A percentile compares a stretch with the other conserved stretches of the same genome.
Conservation (phyloP, 2,329 filamentous ascomycete species). For the Talaromyces sp. region DNA sequence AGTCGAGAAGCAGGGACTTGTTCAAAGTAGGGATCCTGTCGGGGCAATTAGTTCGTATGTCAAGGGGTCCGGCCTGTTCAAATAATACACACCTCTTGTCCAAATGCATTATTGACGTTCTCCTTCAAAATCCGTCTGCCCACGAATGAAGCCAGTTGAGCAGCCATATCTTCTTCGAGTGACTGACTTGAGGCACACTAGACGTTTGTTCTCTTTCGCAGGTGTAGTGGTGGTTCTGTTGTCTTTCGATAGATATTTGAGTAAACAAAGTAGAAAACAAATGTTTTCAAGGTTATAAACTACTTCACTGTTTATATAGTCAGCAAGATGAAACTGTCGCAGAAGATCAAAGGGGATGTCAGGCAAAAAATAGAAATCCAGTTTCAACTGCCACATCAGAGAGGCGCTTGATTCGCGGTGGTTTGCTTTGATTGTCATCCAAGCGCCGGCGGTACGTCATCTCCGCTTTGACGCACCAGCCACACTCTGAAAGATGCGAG, state of each 20-base stretch:
- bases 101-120: slow-evolving; percentile 43
- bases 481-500: neutral
- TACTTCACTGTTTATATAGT: neutral
- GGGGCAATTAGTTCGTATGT: neutral
- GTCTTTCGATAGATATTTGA: neutral
- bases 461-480: slow-evolving; percentile 3
- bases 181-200: neutral
- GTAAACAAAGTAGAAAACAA: neutral
- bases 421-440: neutral
- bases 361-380: slow-evolving; percentile 5
- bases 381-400: slow-evolving; percentile 9
- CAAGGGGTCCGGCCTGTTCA: neutral
- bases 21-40: slow-evolving; percentile 87
- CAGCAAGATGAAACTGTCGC: neutral
- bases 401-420: slow-evolving; percentile 2
- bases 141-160: slow-evolving; percentile 27
- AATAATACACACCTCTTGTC: slow-evolving; percentile 38
- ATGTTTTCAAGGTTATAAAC: neutral
- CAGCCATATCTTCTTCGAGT: slow-evolving; percentile 22
- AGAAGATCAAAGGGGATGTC: neutral
- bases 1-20: slow-evolving; percentile 71
- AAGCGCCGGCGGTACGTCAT: slow-evolving; percentile 9
- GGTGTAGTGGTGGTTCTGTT: neutral
- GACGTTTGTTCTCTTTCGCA: neutral
- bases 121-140: slow-evolving; percentile 38